Conservation (phyloP, 208 protist species). For the Acanthamoeba castellanii region DNA sequence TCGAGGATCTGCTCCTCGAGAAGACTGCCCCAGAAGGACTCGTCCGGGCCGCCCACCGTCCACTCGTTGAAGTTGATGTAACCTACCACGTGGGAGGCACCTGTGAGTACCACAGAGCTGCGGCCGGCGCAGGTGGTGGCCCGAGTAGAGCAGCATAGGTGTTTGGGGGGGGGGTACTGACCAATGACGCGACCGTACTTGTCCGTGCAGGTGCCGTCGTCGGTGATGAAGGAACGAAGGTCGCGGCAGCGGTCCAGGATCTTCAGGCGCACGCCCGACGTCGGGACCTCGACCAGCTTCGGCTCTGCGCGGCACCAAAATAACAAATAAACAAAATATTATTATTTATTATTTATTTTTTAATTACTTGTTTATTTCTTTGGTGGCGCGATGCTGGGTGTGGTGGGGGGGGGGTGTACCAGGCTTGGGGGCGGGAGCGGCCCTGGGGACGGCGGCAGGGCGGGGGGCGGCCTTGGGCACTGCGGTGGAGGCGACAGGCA, state of each 20-base stretch:
- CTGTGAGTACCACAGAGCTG: too few relatives aligned
- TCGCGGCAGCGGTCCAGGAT: conserved; percentile 62
- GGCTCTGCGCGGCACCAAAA: not conserved
- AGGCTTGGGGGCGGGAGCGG: conserved; percentile 26
- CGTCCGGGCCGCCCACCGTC: conserved; percentile 64
- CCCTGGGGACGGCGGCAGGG: not conserved
- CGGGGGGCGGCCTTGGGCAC: conserved; percentile 50
- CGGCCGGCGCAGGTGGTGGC: too few relatives aligned
- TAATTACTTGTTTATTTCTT: not conserved
- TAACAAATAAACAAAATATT: not conserved
- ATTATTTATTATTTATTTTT: not conserved
- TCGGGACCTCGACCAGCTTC: not conserved
- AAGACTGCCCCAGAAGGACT: conserved; percentile 67
- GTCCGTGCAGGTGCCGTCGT: conserved; percentile 71
- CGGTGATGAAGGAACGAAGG: conserved; percentile 45
- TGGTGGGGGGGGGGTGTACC: not conserved
- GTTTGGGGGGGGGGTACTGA: not conserved
- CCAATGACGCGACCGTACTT: conserved; percentile 61
- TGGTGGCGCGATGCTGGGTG: not conserved
- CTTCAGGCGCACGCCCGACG: conserved; percentile 16
- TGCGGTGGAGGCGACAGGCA: conserved; percentile 22
- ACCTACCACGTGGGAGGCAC: not conserved
- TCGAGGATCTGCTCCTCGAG: conserved; percentile 71
- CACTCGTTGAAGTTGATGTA: conserved; percentile 67
- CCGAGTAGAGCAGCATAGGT: too few relatives aligned